phyloP scores from a whole-genome alignment of 352 stramenopile genomes.

The Thraustochytrium sp. region DNA sequence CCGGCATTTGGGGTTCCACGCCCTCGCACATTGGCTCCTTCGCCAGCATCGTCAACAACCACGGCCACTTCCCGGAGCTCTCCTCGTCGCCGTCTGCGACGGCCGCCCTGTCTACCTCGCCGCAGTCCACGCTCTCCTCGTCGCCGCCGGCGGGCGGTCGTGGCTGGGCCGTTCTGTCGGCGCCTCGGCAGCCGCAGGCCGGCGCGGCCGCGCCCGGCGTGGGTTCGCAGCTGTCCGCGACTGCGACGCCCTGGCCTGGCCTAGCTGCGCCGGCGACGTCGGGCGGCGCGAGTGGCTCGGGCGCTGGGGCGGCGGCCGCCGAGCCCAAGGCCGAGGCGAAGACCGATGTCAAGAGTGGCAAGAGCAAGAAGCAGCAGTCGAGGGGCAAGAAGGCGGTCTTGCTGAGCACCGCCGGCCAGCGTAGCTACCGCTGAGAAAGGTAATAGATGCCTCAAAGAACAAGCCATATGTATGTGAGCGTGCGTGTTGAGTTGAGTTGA shows the following conservation, averaged over 20 bases:
- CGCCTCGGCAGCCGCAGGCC: background rate
- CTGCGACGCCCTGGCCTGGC: no score
- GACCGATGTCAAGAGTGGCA: no score
- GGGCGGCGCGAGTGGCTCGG: no score
- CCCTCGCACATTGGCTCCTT: slow-evolving; percentile 30
- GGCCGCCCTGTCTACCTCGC: background rate
- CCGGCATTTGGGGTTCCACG: background rate
- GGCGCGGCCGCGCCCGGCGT: no score
- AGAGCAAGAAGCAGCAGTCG: background rate
- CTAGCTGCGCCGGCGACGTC: no score
- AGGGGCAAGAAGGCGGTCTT: slow-evolving; percentile 21
- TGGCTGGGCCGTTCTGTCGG: background rate
- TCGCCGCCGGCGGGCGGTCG: background rate
- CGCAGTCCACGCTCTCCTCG: background rate
- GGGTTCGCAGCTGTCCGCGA: no score
- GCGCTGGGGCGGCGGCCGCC: no score
- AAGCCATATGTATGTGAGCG: no score
- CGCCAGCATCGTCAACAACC: slow-evolving; percentile 38
- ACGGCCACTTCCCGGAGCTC: slow-evolving; percentile 35
- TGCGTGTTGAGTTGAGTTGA: no score
- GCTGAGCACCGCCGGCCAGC: background rate
- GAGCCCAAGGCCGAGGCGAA: no score
- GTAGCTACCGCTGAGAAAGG: background rate
- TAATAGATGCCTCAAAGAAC: no score
- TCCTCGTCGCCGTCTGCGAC: background rate